Evolutionary conservation across 2,329 filamentous ascomycete species (phyloP).

Genomic region (Alternaria alternata): DNA sequence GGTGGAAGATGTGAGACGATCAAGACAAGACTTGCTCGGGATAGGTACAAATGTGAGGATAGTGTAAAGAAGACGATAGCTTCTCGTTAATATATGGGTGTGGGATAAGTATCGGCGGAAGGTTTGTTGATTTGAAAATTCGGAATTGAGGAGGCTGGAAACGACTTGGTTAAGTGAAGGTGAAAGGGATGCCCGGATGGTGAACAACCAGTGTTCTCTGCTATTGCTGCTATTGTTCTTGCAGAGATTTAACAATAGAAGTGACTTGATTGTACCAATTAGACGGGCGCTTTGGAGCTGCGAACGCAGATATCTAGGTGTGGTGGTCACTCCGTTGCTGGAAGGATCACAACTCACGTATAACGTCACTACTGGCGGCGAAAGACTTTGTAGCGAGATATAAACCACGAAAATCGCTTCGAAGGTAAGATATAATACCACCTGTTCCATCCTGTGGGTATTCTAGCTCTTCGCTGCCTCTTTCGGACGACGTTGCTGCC

Average conservation of each 20-base stretch:
- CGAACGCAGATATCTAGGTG: neutral
- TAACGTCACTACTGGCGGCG: neutral
- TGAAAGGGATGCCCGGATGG: conserved; percentile 21
- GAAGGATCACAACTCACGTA: neutral
- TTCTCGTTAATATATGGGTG: neutral
- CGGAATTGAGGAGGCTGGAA: conserved; percentile 17
- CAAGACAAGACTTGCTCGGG: neutral
- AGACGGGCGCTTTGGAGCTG: neutral
- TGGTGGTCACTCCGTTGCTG: conserved; percentile 1
- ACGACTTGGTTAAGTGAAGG: conserved; percentile 16
- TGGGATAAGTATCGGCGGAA: neutral
- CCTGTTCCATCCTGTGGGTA: neutral
- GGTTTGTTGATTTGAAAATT: conserved; percentile 1
- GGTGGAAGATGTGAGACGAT: neutral
- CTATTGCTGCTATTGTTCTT: conserved; percentile 19
- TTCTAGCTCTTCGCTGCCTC: neutral
- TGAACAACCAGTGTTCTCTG: conserved; percentile 12
- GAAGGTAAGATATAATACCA: neutral
- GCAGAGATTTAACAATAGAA: conserved; percentile 1
- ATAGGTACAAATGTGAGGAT: neutral
- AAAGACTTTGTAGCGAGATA: neutral
- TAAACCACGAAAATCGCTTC: neutral
- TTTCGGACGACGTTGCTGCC: neutral
- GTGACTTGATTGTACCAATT: neutral
- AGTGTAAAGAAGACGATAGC: neutral